phyloP scores from a whole-genome alignment of 345 rosid genomes.

The Eucalyptus sp. region DNA sequence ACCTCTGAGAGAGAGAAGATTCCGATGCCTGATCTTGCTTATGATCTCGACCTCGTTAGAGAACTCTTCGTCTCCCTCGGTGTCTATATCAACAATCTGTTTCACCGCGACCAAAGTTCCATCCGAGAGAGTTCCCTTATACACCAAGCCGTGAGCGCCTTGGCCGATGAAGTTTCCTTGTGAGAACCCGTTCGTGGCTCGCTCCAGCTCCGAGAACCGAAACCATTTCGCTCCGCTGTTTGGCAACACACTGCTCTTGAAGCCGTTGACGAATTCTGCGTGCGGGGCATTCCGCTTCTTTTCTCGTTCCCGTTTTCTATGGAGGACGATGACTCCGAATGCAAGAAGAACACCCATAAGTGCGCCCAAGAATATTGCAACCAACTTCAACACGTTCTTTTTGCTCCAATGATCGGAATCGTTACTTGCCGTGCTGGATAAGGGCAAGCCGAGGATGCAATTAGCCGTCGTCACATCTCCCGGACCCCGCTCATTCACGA shows the following conservation, averaged over 20 bases:
- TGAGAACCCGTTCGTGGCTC: constrained; percentile 37
- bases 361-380: constrained; percentile 16
- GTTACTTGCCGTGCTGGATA: neutral
- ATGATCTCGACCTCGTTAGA: constrained; percentile 58
- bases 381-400: neutral
- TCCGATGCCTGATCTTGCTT: constrained; percentile 52
- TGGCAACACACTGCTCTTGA: constrained; percentile 24
- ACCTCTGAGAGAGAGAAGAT: constrained; percentile 50
- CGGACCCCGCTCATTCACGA: constrained; percentile 38
- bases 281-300: constrained; percentile 16
- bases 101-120: constrained; percentile 45
- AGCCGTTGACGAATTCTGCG: constrained; percentile 13
- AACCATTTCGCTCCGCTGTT: constrained; percentile 55
- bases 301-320: constrained; percentile 12
- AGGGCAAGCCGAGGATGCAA: constrained; percentile 38
- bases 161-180: constrained; percentile 37
- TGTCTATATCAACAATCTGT: constrained; percentile 28
- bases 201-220: constrained; percentile 24
- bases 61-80: constrained; percentile 43
- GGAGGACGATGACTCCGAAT: constrained; percentile 1
- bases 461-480: constrained; percentile 15
- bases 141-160: constrained; percentile 39
- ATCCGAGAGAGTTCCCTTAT: constrained; percentile 33
- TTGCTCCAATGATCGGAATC: neutral
- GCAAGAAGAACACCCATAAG: constrained; percentile 22